Base-by-base conservation (phyloP, 2,329 filamentous ascomycete genomes). In the Aspergillus versicolor region DNA sequence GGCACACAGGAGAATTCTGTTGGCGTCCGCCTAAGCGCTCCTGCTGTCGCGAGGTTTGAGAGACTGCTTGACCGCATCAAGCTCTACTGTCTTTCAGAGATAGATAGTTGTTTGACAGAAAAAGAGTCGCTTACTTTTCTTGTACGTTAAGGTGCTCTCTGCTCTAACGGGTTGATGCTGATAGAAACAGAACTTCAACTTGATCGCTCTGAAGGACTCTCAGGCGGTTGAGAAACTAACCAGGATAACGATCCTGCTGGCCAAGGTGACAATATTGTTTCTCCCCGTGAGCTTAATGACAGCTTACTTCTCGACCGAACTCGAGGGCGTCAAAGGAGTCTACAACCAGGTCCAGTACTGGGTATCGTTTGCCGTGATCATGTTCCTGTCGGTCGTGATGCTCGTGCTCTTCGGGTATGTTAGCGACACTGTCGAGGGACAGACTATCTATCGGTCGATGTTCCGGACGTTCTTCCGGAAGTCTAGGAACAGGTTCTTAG, bases 271-370 rank as follows among this genome's bases (percentile, higher is more conserved):
- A 12, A 88, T 91, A 41, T 78, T 91, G 51, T 92, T 92, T 74
- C 79, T 91, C 54, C 89, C 89, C 0, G 87, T 91, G 59, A 88
- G 83, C 63, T 81, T 91, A 48, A 86, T 91, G 84, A 90, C 88
- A 3, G 84, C 80, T 32, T 92, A 91, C 72, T 92, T 91, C 70
- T 87, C 85, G 5, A 81, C 87, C 1, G 82, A 89, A 68, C 82
- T 91, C 49, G 73, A 77, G 7, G 81, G 83, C 4, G 74, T 86
- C 9, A 78, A 82, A 48, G 69, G 71, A 7, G 73, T 75, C n/a
- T 91, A 89, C 72, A 84, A 82, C 0, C 74, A 81, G 13, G 79
- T 72, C 55, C 82, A 84, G 43, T 92, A 89, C 69, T 91, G 88
- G 88, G 77, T 82, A 49, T 76, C 81, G 27, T 91, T 92, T 74